These are phyloP conservation scores for Lunasporangiospora selenospora DNA, from an alignment of 192 early-diverging fungal genomes.

Conservation along the genomic window DNA sequence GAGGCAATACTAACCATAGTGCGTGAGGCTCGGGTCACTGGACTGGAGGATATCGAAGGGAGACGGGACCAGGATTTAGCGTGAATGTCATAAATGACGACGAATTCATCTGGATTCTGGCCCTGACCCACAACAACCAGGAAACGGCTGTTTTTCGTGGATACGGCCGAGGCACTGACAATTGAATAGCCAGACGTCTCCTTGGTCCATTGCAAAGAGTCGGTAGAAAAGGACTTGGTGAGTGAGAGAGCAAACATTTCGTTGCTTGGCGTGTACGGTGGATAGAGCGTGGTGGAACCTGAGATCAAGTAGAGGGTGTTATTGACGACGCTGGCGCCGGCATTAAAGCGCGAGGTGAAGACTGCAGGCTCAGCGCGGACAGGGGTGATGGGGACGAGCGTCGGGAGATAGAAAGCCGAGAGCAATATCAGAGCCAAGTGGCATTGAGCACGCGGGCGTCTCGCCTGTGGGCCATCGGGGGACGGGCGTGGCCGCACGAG, in stretches of 20 bases:
- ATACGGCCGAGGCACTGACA: background rate
- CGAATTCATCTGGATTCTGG: slow-evolving; percentile 3
- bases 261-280: background rate
- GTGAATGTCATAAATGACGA: slow-evolving; percentile 10
- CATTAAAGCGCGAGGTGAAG: slow-evolving; percentile 15
- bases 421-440: too few relatives aligned
- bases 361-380: background rate
- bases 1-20: slow-evolving; percentile 7
- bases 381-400: too few relatives aligned
- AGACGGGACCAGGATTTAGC: slow-evolving; percentile 7
- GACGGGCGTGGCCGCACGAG: too few relatives aligned
- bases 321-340: slow-evolving; percentile 21
- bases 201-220: slow-evolving; percentile 1
- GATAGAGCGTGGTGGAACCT: background rate
- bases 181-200: background rate
- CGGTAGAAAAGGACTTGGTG: slow-evolving; percentile 2
- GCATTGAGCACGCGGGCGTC: too few relatives aligned
- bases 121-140: slow-evolving; percentile 4
- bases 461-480: too few relatives aligned
- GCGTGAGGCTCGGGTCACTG: slow-evolving; percentile 3
- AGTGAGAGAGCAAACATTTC: slow-evolving; percentile 21
- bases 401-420: too few relatives aligned
- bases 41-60: background rate
- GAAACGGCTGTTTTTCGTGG: slow-evolving; percentile 10
- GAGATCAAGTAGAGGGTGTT: slow-evolving; percentile 25